Evolutionary conservation across 805 yeast genomes (phyloP).

Genomic region (Pichia phayaonensis): DNA sequence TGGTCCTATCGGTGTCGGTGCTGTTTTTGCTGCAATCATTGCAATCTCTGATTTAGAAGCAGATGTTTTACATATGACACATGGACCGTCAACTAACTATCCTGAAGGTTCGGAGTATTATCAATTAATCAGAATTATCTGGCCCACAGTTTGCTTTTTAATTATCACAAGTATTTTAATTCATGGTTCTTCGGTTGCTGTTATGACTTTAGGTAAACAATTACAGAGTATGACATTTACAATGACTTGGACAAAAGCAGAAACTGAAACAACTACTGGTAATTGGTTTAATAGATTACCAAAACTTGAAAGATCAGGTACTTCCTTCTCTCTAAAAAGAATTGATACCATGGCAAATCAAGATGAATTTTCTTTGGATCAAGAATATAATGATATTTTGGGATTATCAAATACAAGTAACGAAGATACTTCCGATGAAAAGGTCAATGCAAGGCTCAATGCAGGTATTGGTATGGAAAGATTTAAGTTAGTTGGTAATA

Average conservation of each 20-base stretch:
- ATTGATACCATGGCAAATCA: constrained; percentile 50
- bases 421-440: constrained; percentile 8
- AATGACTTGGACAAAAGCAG: constrained; percentile 75
- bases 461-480: constrained; percentile 14
- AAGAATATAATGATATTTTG: neutral
- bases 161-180: constrained; percentile 50
- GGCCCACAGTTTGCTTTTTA: constrained; percentile 48
- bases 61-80: constrained; percentile 30
- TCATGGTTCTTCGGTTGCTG: constrained; percentile 56
- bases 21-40: constrained; percentile 29
- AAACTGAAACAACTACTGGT: constrained; percentile 47
- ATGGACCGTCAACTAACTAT: constrained; percentile 27
- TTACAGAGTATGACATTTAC: constrained; percentile 89
- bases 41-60: constrained; percentile 30
- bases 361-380: constrained; percentile 3
- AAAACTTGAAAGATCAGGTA: constrained; percentile 59
- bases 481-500: constrained; percentile 1
- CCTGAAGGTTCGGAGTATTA: constrained; percentile 23
- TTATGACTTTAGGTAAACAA: constrained; percentile 66
- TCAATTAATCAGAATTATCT: constrained; percentile 29
- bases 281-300: constrained; percentile 94
- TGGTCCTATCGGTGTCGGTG: constrained; percentile 61
- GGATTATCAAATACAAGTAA: constrained; percentile 10
- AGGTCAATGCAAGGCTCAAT: constrained; percentile 19
- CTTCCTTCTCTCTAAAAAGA: constrained; percentile 75